Evolutionary conservation across 306 rosid species (phyloP), one percentile per base, ranked within the genome.

Genomic region (Delonix regia): DNA sequence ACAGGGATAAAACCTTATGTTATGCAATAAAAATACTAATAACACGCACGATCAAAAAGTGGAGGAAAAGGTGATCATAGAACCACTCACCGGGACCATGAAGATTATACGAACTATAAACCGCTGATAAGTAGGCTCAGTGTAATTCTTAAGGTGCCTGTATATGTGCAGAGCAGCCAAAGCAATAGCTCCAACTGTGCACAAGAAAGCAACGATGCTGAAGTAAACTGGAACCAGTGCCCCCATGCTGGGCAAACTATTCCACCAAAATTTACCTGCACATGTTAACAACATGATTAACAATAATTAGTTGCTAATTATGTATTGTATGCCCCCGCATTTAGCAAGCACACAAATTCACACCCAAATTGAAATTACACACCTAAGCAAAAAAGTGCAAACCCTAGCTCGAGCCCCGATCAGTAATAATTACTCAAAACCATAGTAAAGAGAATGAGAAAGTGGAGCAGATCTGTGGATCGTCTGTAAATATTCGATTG

Each of bases 41-140:
- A 30, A 56, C 9, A 16, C 25, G 16, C 9, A 5, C 3, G 2
- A 55, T 13, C 19, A 52, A 13, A 69, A 22, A 47, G 34, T 18
- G 24, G 12, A 76, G 44, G 52, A 55, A 77, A 39, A 24, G 53
- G 30, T 11, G 33, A 1, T 5, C 6, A 44, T 5, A 51, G 1
- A 65, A 75, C 14, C 4, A 84, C 93, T 87, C 67, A 94, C 99
- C 75, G 97, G 99, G 28, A 95, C 99, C 99, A 95, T 95, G 69
- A 93, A 95, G 68, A 95, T 81, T 73, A 95, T 95, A 57, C 99
- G 93, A 42, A 93, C 99, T 48, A 95, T 95, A 73, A 85, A 93
- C 62, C 99, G 91, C 85, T 95, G 99, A 78, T 93, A 95, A 76
- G 96, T 93, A 52, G 99, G 99, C 42, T 95, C 99, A 14, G 98